Evolutionary conservation across 1,284 basidiomycete species (phyloP), one percentile per base, ranked within the genome.

Genomic region (Neonothopanus nambi): DNA sequence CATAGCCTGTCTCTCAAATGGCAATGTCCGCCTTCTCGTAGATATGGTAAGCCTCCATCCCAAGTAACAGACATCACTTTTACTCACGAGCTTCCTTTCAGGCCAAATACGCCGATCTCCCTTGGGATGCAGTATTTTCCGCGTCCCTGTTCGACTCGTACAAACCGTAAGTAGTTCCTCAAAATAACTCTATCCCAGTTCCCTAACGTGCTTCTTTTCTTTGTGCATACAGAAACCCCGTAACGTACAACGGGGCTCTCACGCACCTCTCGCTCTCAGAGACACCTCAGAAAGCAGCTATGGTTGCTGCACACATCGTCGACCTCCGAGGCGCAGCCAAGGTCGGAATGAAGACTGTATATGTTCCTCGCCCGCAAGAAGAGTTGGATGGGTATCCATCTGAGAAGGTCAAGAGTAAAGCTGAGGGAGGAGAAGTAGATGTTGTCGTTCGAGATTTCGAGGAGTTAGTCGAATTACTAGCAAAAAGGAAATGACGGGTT

Each of bases 161-260:
- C 70, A 87, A 87, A 63, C 82, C 84, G 81, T 84, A 23, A 20
- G 28, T n/a, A n/a, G n/a, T n/a, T n/a, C n/a, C n/a, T n/a, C n/a
- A n/a, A n/a, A n/a, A n/a, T n/a, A n/a, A n/a, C 15, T 7, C 39
- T 43, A 6, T 18, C 33, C 30, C 6, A 33, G 13, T 6, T 28
- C n/a, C 15, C 13, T 23, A n/a, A 21, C 20, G 12, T 7, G 18
- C 9, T 48, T 51, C 11, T 38, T 40, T 11, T 9, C 7, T 37
- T 17, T n/a, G n/a, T n/a, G 11, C 35, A 15, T 15, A 1, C 51
- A 85, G 83, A 12, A 75, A 80, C 57, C 77, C 76, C 1, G 71
- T 77, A 41, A 72, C 76, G 0, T 88, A 87, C 59, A 65, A 74
- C 4, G 72, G 74, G 8, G 77, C 78, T 1, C 64, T 76, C 0